These are phyloP conservation scores for Ammopiptanthus mongolicus DNA, from an alignment of 306 rosid genomes.

Conservation along the genomic window DNA sequence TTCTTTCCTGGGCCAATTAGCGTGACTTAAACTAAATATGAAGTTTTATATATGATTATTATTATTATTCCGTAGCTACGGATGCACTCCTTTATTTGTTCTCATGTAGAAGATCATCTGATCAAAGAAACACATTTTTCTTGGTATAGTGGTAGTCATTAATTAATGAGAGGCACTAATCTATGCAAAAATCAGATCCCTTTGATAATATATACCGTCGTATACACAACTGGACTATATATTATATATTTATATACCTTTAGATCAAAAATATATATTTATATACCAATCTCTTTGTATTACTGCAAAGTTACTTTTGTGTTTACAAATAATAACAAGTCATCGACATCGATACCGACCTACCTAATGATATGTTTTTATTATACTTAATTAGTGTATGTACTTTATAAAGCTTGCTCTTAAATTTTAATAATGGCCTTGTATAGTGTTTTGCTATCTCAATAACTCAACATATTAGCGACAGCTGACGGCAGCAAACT, in stretches of 20 bases:
- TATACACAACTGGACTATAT: not conserved
- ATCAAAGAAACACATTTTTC: not conserved
- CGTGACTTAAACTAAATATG: slow-evolving; percentile 27
- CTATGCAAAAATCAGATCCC: not conserved
- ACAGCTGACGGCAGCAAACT: slow-evolving; percentile 39
- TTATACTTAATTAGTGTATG: no score
- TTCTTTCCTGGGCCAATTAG: slow-evolving; percentile 47
- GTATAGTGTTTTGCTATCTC: slow-evolving; percentile 25
- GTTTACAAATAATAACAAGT: not conserved
- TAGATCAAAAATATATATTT: not conserved
- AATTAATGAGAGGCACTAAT: not conserved
- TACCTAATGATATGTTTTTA: not conserved
- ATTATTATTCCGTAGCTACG: not conserved
- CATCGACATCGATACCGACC: not conserved
- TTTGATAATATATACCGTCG: not conserved
- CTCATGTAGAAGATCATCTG: not conserved
- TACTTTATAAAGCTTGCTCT: not conserved
- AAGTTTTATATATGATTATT: not conserved
- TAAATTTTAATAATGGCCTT: not conserved
- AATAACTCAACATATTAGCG: slow-evolving; percentile 17
- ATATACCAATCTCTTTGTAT: not conserved
- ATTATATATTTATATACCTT: not conserved
- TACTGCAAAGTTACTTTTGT: not conserved
- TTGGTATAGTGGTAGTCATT: not conserved
- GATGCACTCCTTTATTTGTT: not conserved